phyloP scores from a whole-genome alignment of 257 asterid genomes.

The Solanum etuberosum region DNA sequence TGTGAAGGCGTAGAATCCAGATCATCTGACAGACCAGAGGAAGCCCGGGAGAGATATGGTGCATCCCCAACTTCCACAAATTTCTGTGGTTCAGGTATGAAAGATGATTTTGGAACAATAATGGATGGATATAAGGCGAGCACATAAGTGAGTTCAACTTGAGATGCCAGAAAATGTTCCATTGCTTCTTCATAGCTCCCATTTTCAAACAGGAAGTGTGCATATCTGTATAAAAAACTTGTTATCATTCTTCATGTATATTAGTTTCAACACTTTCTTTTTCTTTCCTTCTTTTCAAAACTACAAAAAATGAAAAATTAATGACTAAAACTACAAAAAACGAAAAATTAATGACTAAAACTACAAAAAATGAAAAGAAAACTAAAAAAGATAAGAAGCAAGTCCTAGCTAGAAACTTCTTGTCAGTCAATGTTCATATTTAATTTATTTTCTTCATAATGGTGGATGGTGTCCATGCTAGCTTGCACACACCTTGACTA shows the following conservation, averaged over 20 bases:
- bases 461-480: background rate
- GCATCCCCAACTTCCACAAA: conserved; percentile 52
- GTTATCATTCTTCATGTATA: conserved; percentile 1
- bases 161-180: conserved; percentile 94
- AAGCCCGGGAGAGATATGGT: conserved; percentile 68
- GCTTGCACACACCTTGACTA: background rate
- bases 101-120: conserved; percentile 75
- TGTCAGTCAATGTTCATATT: background rate
- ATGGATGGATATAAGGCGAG: conserved; percentile 77
- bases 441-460: background rate
- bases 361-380: background rate
- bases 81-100: conserved; percentile 73
- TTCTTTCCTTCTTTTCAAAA: background rate
- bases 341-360: background rate
- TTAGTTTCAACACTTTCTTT: background rate
- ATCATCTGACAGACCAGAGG: conserved; percentile 84
- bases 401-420: background rate
- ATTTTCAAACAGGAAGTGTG: conserved; percentile 84
- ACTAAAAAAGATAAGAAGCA: background rate
- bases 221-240: conserved; percentile 52
- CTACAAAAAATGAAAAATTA: background rate
- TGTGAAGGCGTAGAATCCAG: conserved; percentile 47
- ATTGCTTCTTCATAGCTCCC: conserved; percentile 95
- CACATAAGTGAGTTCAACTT: conserved; percentile 84
- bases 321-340: background rate